Evolutionary conservation across 768 basidiomycete species (phyloP).

Genomic region (Phaeotremella fagi): DNA sequence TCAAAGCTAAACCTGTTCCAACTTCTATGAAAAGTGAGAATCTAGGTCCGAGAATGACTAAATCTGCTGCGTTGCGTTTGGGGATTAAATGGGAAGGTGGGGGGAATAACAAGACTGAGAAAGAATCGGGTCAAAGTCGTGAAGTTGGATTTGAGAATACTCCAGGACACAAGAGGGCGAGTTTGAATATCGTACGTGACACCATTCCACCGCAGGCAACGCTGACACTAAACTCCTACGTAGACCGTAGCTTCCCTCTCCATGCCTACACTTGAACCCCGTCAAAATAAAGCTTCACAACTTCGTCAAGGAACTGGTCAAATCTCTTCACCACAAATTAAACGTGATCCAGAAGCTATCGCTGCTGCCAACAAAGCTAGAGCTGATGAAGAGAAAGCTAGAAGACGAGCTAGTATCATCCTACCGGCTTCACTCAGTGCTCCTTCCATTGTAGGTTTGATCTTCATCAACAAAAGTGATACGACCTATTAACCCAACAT

Average conservation of each 20-base stretch:
- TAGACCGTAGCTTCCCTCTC: slow-evolving; percentile 29
- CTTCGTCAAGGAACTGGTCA: slow-evolving; percentile 12
- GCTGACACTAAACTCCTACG: background rate
- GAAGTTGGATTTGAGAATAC: slow-evolving; percentile 6
- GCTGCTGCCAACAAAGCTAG: slow-evolving; percentile 2
- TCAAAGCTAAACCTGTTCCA: slow-evolving; percentile 28
- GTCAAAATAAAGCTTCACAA: slow-evolving; percentile 24
- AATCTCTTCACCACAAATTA: background rate
- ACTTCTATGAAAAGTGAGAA: slow-evolving; percentile 1
- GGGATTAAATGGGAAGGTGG: slow-evolving; percentile 35
- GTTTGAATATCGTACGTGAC: slow-evolving; percentile 22
- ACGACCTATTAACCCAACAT: no score
- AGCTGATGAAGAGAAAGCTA: slow-evolving; percentile 6
- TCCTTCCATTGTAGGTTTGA: slow-evolving; percentile 24
- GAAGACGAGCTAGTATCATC: slow-evolving; percentile 21
- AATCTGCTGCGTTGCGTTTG: slow-evolving; percentile 22
- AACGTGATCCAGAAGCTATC: background rate
- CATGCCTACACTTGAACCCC: slow-evolving; percentile 17
- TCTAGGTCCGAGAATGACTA: slow-evolving; percentile 34
- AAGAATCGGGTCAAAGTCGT: background rate
- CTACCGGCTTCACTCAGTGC: slow-evolving; percentile 19
- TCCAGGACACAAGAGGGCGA: slow-evolving; percentile 26
- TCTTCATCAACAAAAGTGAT: background rate
- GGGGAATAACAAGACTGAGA: slow-evolving; percentile 6
- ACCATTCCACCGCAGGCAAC: background rate